Conservation (phyloP, 1,284 basidiomycete genomes). For the Cryptococcus hybrid region DNA sequence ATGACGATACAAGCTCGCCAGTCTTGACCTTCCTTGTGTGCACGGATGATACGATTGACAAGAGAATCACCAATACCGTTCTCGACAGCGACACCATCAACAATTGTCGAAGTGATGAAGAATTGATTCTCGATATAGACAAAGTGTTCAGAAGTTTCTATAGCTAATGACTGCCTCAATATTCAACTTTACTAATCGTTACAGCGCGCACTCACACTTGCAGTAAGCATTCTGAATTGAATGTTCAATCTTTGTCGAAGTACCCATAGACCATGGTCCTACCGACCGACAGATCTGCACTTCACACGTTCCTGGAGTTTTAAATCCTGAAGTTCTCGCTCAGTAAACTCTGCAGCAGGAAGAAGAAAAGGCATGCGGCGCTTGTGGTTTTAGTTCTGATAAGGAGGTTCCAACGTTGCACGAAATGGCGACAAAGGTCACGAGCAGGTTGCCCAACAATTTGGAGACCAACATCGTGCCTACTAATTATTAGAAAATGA, state of each 20-base stretch:
- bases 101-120: constrained; percentile 91
- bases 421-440: constrained; percentile 92
- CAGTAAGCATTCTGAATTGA: constrained; percentile 95
- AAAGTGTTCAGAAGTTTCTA: constrained; percentile 79
- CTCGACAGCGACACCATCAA: constrained; percentile 83
- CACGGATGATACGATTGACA: constrained; percentile 85
- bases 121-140: constrained; percentile 86
- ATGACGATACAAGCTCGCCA: constrained; percentile 96
- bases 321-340: constrained; percentile 72
- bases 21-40: constrained; percentile 72
- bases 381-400: constrained; percentile 92
- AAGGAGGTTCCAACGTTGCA: constrained; percentile 90
- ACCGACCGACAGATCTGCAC: constrained; percentile 94
- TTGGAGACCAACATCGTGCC: constrained; percentile 96
- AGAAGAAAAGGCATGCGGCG: constrained; percentile 90
- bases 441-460: constrained; percentile 95
- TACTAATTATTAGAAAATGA: constrained; percentile 35
- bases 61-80: constrained; percentile 95
- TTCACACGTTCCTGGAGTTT: constrained; percentile 92
- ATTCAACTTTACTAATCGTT: too few species aligned
- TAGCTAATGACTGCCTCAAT: constrained; percentile 58
- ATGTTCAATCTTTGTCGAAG: constrained; percentile 77
- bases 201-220: constrained; percentile 60
- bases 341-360: constrained; percentile 89
- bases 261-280: constrained; percentile 96